Base-by-base conservation (phyloP, 345 rosid genomes). In the Eucalyptus decipiens region DNA sequence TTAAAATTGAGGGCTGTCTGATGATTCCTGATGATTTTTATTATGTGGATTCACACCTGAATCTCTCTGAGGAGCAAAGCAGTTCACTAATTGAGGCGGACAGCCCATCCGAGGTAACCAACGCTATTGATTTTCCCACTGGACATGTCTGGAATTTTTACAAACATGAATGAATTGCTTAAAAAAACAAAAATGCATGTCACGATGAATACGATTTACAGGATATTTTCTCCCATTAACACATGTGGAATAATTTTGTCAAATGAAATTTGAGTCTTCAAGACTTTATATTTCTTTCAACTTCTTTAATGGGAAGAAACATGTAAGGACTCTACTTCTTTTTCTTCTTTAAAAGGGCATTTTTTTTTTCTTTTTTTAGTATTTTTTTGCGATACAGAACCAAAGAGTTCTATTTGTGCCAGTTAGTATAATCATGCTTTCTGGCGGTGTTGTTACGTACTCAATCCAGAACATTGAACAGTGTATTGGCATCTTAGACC, bases 361-460 rank as follows among this genome's bases (percentile, higher is more conserved):
- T 24, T 3, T 30, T 3, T 6, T 3, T 6, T 28, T 50, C 12
- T 11, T 3, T 0, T 58, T 28, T 12, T 12, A n/a, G 17, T 51
- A 51, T 28, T 60, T 28, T 5, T 23, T 28, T 56, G 62, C 30
- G 6, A 58, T 58, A 58, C 11, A 23, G 30, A 23, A 24, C 14
- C 30, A 58, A 58, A 24, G 62, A 58, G 12, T 58, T 24, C n/a
- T 58, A 26, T 26, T 13, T 26, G 69, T 28, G 34, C 34, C 69
- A 28, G 1, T 60, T 60, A 62, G 69, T 6, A 28, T 62, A 12
- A 30, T 62, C 69, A 30, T 30, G 34, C 34, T 62, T 62, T 62
- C 9, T 1, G 18, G 34, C 3, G 18, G 69, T 62, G 17, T 28
- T 62, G 69, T 62, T 62, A 30, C 18, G 5, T 28, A 62, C 34